Evolutionary conservation across 768 basidiomycete species (phyloP).

Genomic region (Amyloporia xantha): DNA sequence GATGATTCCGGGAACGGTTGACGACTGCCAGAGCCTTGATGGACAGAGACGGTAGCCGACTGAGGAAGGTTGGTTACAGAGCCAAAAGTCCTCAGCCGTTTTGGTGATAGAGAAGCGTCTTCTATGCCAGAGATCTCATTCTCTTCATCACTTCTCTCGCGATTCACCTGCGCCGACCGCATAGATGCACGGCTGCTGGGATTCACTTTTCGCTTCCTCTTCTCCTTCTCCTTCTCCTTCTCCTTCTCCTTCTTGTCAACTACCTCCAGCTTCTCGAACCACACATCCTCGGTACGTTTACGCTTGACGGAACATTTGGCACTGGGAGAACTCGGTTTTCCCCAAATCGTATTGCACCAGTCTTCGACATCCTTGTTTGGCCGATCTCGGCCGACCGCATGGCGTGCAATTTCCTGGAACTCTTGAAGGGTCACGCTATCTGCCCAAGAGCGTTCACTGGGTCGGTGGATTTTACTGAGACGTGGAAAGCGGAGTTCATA

Average conservation of each 20-base stretch:
- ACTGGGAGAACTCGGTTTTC: slow-evolving; percentile 33
- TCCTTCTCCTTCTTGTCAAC: slow-evolving; percentile 17
- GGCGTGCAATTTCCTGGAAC: slow-evolving; percentile 49
- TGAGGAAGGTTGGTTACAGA: slow-evolving; percentile 18
- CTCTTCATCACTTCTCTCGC: background rate
- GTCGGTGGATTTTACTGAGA: slow-evolving; percentile 60
- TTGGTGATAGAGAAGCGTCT: background rate
- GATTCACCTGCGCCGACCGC: background rate
- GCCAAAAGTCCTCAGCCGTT: slow-evolving; percentile 7
- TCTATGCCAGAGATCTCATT: background rate
- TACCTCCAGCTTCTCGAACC: slow-evolving; percentile 35
- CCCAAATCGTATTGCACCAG: slow-evolving; percentile 34
- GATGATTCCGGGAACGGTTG: no score
- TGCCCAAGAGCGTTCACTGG: slow-evolving; percentile 57
- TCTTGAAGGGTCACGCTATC: slow-evolving; percentile 44
- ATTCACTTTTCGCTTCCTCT: slow-evolving; percentile 1
- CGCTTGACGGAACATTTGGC: slow-evolving; percentile 33
- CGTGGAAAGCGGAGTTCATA: slow-evolving; percentile 85
- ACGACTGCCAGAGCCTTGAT: no score
- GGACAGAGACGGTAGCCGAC: no score
- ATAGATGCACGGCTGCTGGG: background rate
- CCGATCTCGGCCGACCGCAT: slow-evolving; percentile 46
- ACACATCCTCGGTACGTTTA: slow-evolving; percentile 32
- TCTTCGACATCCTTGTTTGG: slow-evolving; percentile 46
- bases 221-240: background rate